These are phyloP conservation scores for Apophysomyces ossiformis DNA, from an alignment of 371 early-diverging fungal genomes.

Conservation along the genomic window DNA sequence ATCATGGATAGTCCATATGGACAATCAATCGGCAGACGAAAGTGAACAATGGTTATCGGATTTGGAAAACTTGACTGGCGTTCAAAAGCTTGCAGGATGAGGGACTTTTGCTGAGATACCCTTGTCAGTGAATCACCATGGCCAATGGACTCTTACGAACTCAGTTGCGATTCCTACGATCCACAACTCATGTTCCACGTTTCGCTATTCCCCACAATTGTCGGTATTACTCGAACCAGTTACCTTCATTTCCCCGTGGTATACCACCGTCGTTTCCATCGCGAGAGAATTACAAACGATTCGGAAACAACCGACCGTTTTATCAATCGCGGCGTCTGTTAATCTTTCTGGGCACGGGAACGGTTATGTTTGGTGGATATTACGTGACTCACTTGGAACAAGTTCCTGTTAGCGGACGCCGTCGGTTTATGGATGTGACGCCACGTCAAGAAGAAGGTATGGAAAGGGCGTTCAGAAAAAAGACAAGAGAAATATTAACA, in stretches of 20 bases:
- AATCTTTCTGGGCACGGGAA: slow-evolving; percentile 46
- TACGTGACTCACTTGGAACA: slow-evolving; percentile 67
- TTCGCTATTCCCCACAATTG: not conserved
- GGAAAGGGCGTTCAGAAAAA: not conserved
- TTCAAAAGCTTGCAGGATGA: too few relatives aligned
- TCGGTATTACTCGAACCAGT: not conserved
- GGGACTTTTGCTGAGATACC: too few relatives aligned
- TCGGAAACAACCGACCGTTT: slow-evolving; percentile 34
- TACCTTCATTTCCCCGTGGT: slow-evolving; percentile 1
- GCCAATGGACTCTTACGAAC: too few relatives aligned
- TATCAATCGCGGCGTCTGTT: slow-evolving; percentile 39
- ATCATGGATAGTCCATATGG: too few relatives aligned
- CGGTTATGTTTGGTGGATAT: slow-evolving; percentile 56
- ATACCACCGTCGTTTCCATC: not conserved
- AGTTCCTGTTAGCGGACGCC: slow-evolving; percentile 67
- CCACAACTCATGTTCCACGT: too few relatives aligned
- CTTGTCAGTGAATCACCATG: too few relatives aligned
- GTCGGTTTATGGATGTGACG: slow-evolving; percentile 67
- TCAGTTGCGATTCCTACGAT: too few relatives aligned
- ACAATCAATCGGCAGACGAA: too few relatives aligned
- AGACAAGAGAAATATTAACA: not conserved
- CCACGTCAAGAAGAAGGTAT: slow-evolving; percentile 61
- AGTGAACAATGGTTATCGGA: too few relatives aligned
- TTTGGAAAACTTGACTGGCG: too few relatives aligned
- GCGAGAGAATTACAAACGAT: slow-evolving; percentile 35